These are phyloP conservation scores for Suillus subalutaceus DNA, from an alignment of 768 basidiomycete genomes.

Conservation along the genomic window DNA sequence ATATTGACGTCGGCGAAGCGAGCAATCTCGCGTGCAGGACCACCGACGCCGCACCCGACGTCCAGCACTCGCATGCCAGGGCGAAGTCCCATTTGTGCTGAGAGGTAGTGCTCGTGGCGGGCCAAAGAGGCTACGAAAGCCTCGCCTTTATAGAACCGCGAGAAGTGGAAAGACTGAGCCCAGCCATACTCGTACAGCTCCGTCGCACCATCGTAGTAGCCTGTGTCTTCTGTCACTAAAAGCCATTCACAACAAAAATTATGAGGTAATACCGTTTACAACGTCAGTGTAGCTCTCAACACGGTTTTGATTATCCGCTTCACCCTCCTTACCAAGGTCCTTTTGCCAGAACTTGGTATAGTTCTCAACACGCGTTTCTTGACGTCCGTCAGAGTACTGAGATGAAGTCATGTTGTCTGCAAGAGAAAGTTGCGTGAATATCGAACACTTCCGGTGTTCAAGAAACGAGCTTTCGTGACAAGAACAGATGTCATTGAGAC, in stretches of 20 bases:
- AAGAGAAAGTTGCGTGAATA: slow-evolving; percentile 1
- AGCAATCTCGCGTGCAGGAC: slow-evolving; percentile 95
- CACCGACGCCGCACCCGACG: slow-evolving; percentile 97
- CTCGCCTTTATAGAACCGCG: slow-evolving; percentile 94
- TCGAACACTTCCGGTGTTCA: background rate
- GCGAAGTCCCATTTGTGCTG: slow-evolving; percentile 78
- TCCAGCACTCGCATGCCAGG: slow-evolving; percentile 97
- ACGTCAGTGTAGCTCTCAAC: slow-evolving; percentile 88
- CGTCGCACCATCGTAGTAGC: slow-evolving; percentile 97
- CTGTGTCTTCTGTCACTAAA: slow-evolving; percentile 38
- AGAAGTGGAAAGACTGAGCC: slow-evolving; percentile 94
- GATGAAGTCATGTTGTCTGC: slow-evolving; percentile 16
- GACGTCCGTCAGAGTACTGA: slow-evolving; percentile 57
- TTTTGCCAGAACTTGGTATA: slow-evolving; percentile 95
- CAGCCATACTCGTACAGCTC: slow-evolving; percentile 95
- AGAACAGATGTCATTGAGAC: background rate
- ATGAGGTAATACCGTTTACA: slow-evolving; percentile 69
- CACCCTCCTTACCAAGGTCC: slow-evolving; percentile 72
- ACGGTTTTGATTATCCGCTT: slow-evolving; percentile 69
- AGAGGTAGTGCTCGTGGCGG: slow-evolving; percentile 97
- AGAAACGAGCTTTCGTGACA: background rate
- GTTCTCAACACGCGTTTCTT: slow-evolving; percentile 70
- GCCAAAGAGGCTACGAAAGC: slow-evolving; percentile 71
- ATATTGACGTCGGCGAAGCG: slow-evolving; percentile 85
- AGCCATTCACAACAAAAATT: background rate